phyloP scores from a whole-genome alignment of 495 filamentous ascomycete genomes.

The Thermochaetoides thermophila region DNA sequence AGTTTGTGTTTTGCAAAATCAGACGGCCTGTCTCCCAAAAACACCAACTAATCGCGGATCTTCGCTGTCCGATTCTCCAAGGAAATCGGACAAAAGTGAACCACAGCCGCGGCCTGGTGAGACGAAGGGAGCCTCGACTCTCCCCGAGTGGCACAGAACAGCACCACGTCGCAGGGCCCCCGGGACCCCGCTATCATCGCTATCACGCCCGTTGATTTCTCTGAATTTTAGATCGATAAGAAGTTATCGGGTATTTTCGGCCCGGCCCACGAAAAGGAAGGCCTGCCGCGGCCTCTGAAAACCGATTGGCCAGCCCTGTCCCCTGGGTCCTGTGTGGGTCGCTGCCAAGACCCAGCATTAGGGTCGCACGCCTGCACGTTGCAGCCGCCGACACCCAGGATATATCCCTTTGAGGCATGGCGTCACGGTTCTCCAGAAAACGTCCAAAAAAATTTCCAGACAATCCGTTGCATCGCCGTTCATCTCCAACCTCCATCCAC shows the following conservation, averaged over 20 bases:
- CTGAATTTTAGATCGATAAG: slow-evolving; percentile 2
- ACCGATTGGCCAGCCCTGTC: background rate
- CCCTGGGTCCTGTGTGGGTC: background rate
- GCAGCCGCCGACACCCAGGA: slow-evolving; percentile 1
- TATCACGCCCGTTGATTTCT: too few relatives aligned
- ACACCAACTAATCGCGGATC: slow-evolving; percentile 3
- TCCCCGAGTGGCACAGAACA: background rate
- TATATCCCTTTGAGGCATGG: slow-evolving; percentile 4
- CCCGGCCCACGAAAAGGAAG: background rate
- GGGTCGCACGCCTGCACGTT: background rate
- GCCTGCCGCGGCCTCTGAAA: background rate
- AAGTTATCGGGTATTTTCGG: slow-evolving; percentile 20
- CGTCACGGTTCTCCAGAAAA: slow-evolving; percentile 7
- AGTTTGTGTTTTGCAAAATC: too few relatives aligned
- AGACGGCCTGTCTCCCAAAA: too few relatives aligned
- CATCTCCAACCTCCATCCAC: background rate
- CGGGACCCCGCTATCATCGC: too few relatives aligned
- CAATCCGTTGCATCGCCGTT: too few relatives aligned
- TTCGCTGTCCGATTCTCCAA: slow-evolving; percentile 1
- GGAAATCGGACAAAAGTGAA: background rate
- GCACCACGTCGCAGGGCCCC: too few relatives aligned
- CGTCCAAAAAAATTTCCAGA: slow-evolving; percentile 7
- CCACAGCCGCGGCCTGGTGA: too few relatives aligned
- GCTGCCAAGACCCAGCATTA: background rate
- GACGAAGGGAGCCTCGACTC: too few relatives aligned